Evolutionary conservation across 2,329 filamentous ascomycete species (phyloP), one percentile per base, ranked within the genome.

Genomic region (Aspergillus sp.): DNA sequence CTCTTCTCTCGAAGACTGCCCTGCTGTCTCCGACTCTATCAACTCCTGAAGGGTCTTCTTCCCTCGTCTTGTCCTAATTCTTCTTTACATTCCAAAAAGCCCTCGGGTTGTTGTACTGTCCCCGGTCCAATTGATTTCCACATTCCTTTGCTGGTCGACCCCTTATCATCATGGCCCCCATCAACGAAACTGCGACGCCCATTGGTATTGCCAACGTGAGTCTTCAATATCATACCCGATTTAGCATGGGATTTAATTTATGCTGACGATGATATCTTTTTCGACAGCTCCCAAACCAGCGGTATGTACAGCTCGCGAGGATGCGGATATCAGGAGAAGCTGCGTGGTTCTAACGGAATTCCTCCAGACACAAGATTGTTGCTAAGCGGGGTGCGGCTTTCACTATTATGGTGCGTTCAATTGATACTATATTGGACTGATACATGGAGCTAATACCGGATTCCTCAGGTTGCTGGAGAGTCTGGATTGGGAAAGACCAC

Each of bases 401-500:
- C 81, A 99, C 95, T 66, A 97, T 99, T 74, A 99, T 99, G 95
- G 95, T 97, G 82, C 63, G 83, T 66, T 51, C 50, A 43, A 31
- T 53, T 21, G 24, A 46, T 46, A 31, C 19, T 27, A n/a, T 21
- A 19, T n/a, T 53, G 37, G 21, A 55, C 15, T 31, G 44, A 52
- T 17, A 11, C 15, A 44, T 53, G 31, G 40, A 43, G 31, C 52
- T 33, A 59, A 72, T 77, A 66, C 73, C 67, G 6, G 2, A 58
- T 43, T 46, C 15, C 43, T 54, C 71, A 96, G 92, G 92, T 98
- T 80, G 95, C 95, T 82, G 93, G 93, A 82, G 93, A 99, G 83
- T 98, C 95, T 68, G 93, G 93, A 74, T 82, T 98, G 69, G 95
- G 95, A 83, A 99, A 99, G 87, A 99, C 96, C 24, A 99, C 95